Conservation (phyloP, 139 green algal genomes). For the Trebouxia sp. region DNA sequence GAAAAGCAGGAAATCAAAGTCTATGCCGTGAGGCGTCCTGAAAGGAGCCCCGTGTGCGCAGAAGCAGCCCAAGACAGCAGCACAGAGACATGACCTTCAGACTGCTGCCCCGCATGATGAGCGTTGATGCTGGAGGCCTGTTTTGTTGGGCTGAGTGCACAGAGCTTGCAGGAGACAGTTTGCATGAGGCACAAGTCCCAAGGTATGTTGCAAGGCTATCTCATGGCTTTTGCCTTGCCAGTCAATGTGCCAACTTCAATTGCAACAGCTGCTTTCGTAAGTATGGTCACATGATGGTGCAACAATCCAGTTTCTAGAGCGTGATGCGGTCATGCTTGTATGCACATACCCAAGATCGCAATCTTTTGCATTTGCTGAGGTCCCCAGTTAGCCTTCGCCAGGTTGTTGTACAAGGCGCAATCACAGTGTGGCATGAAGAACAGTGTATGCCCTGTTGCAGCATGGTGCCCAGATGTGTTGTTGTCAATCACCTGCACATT, state of each 20-base stretch:
- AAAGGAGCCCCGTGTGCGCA: background rate
- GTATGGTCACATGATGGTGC: no score
- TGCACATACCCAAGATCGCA: conserved; percentile 1
- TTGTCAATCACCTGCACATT: background rate
- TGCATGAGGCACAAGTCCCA: no score
- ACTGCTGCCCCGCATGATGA: no score
- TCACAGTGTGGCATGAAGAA: conserved; percentile 21
- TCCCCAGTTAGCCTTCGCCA: background rate
- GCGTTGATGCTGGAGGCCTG: no score
- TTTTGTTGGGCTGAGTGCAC: no score
- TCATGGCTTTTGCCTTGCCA: no score
- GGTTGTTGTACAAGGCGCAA: conserved; percentile 14
- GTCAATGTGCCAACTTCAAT: no score
- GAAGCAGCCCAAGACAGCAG: background rate
- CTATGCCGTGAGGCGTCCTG: background rate
- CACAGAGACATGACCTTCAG: background rate
- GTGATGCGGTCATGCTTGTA: background rate
- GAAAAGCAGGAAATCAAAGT: background rate
- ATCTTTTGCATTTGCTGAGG: background rate
- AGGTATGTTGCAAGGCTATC: no score
- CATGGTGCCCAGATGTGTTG: background rate
- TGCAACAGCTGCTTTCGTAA: no score
- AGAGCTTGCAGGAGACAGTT: no score
- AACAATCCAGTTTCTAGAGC: background rate
- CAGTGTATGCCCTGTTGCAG: background rate